A percentile compares a stretch with the other conserved stretches of the same genome.
These are phyloP conservation scores for Quercus agrifolia DNA, from an alignment of 306 rosid species.

Conservation along the genomic window DNA sequence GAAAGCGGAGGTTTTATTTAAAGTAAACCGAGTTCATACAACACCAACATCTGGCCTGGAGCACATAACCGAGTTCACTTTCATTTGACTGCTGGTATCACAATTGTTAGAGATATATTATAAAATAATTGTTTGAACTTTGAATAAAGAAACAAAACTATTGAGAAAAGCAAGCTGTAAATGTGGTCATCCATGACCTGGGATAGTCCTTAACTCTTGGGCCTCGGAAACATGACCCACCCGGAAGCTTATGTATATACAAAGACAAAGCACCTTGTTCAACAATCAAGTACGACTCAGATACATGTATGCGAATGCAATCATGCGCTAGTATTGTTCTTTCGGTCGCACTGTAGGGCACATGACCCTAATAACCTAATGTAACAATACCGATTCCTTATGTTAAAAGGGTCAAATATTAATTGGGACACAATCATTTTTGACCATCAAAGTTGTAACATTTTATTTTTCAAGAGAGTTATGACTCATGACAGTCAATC, in stretches of 20 bases:
- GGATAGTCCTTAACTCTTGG: background rate
- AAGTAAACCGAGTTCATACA: no score
- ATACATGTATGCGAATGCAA: constrained; percentile 23
- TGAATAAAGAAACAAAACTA: constrained; percentile 6
- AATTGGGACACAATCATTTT: background rate
- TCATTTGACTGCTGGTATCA: no score
- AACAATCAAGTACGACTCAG: constrained; percentile 25
- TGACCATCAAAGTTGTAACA: background rate
- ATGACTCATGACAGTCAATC: background rate
- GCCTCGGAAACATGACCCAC: constrained; percentile 26
- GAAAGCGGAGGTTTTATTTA: no score
- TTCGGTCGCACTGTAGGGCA: constrained; percentile 30
- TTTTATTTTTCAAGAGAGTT: background rate
- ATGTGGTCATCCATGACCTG: constrained; percentile 20
- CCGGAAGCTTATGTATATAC: background rate
- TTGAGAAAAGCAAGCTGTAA: constrained; percentile 14
- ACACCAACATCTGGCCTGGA: no score
- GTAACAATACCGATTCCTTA: background rate
- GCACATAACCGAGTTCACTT: no score
- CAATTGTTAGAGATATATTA: no score
- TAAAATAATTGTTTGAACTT: no score
- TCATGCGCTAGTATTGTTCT: constrained; percentile 11
- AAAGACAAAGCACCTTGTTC: constrained; percentile 29
- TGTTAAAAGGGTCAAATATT: background rate
- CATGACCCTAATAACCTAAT: constrained; percentile 23